Percentiles rank a stretch among this genome's conserved stretches.
phyloP scores from a whole-genome alignment of 2,329 filamentous ascomycete species.

The Colletotrichum spinosum region DNA sequence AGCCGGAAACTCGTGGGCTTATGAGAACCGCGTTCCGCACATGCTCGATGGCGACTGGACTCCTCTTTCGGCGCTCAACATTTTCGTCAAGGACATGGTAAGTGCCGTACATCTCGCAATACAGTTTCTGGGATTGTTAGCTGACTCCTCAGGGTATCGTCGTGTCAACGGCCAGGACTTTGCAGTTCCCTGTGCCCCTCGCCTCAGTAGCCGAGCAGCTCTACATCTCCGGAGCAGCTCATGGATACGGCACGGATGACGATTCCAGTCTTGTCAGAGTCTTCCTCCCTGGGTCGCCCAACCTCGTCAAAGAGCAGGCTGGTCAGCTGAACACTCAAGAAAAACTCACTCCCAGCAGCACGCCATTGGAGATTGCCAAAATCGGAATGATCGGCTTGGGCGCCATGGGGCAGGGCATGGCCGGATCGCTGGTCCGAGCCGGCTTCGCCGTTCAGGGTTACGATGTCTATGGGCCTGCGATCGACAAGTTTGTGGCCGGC shows the following conservation, averaged over 20 bases:
- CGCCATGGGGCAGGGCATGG: conserved; percentile 54
- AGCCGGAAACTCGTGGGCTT: conserved; percentile 61
- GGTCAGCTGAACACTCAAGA: conserved; percentile 14
- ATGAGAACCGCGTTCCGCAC: conserved; percentile 65
- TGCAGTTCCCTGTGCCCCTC: conserved; percentile 50
- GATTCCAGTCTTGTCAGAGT: conserved; percentile 44
- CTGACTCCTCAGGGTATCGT: conserved; percentile 41
- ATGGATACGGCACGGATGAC: conserved; percentile 44
- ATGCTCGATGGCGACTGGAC: conserved; percentile 63
- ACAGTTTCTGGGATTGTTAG: neutral
- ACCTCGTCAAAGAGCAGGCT: conserved; percentile 38
- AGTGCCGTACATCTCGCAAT: conserved; percentile 1
- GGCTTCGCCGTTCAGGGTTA: conserved; percentile 49
- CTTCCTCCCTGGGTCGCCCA: conserved; percentile 39
- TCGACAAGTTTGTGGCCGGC: conserved; percentile 45
- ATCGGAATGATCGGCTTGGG: conserved; percentile 51
- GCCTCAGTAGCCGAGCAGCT: conserved; percentile 48
- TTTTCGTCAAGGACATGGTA: conserved; percentile 51
- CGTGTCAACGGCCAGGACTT: conserved; percentile 43
- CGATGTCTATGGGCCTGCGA: conserved; percentile 45
- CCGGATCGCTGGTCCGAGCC: conserved; percentile 46
- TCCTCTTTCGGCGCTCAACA: conserved; percentile 48
- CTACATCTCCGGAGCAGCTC: conserved; percentile 43
- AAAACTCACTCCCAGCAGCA: conserved; percentile 38
- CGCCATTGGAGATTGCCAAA: conserved; percentile 43